phyloP scores from a whole-genome alignment of 352 stramenopile genomes.

The Globisporangium spiculum region DNA sequence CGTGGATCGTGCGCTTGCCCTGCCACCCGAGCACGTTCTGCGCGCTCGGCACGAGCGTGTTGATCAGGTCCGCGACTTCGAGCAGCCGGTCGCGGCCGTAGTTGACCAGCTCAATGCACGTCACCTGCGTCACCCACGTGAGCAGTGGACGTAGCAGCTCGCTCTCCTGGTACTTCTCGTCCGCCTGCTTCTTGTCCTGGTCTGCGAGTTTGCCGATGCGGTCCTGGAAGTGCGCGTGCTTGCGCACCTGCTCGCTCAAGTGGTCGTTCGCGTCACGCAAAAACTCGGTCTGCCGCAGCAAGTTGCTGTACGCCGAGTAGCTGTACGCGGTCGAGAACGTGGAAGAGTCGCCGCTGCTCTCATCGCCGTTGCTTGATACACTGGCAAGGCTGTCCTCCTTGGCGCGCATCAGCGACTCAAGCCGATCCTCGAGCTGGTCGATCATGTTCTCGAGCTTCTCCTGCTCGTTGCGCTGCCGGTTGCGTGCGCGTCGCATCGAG shows the following conservation, averaged over 20 bases:
- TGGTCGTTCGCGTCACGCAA: constrained; percentile 22
- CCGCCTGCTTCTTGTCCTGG: constrained; percentile 16
- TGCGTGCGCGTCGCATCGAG: constrained; percentile 39
- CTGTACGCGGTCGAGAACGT: constrained; percentile 4
- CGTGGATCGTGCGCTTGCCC: constrained; percentile 34
- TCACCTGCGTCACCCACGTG: constrained; percentile 17
- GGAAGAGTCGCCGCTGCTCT: background rate
- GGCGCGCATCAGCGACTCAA: constrained; percentile 19
- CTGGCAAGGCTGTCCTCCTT: constrained; percentile 1
- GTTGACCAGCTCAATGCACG: constrained; percentile 17
- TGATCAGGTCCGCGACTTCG: constrained; percentile 20
- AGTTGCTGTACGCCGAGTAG: constrained; percentile 18
- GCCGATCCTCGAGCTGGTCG: constrained; percentile 26
- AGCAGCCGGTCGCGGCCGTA: constrained; percentile 27
- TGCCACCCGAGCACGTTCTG: constrained; percentile 44
- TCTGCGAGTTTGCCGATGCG: constrained; percentile 11
- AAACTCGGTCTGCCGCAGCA: constrained; percentile 25
- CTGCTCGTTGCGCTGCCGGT: constrained; percentile 24
- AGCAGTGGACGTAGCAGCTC: constrained; percentile 17
- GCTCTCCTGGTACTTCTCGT: constrained; percentile 11
- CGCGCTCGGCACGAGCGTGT: constrained; percentile 10
- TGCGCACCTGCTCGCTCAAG: constrained; percentile 16
- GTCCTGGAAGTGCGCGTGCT: constrained; percentile 24
- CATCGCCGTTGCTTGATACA: background rate
- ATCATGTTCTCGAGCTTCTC: constrained; percentile 28